These are phyloP conservation scores for Xanthoconium purpureum DNA, from an alignment of 768 basidiomycete genomes.

Conservation along the genomic window DNA sequence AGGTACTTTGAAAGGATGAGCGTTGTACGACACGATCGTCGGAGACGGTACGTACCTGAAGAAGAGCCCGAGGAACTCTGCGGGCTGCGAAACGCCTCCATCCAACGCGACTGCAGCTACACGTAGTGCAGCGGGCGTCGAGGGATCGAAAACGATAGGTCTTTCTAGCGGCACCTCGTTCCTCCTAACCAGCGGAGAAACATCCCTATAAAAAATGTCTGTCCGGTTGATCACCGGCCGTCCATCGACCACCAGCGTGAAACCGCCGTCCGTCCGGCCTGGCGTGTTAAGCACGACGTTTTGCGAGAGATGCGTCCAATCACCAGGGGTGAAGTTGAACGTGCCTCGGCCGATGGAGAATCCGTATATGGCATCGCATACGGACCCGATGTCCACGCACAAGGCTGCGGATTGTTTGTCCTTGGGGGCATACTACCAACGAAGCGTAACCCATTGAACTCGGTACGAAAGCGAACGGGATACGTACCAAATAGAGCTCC, in stretches of 20 bases:
- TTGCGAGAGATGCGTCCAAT: conserved; percentile 73
- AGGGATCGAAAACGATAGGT: too few species aligned
- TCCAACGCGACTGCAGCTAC: too few species aligned
- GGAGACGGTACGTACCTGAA: conserved; percentile 57
- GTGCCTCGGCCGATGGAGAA: conserved; percentile 73
- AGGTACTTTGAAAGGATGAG: conserved; percentile 46
- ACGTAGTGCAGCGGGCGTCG: too few species aligned
- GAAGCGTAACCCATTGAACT: not conserved
- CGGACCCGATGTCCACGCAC: conserved; percentile 56
- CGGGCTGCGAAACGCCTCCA: too few species aligned
- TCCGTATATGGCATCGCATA: conserved; percentile 66
- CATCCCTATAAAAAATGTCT: conserved; percentile 63
- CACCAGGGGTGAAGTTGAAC: conserved; percentile 57
- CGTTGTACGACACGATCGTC: not conserved
- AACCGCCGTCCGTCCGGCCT: conserved; percentile 63
- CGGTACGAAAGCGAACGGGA: not conserved
- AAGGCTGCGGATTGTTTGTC: conserved; percentile 59
- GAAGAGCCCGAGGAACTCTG: conserved; percentile 47
- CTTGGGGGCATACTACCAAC: conserved; percentile 67
- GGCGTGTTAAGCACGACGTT: conserved; percentile 72
- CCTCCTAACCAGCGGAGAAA: conserved; percentile 18
- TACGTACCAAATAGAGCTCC: conserved; percentile 70
- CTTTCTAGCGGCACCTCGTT: too few species aligned
- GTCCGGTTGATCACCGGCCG: conserved; percentile 45
- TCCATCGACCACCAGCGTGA: conserved; percentile 65